These are phyloP conservation scores for Mrakia blollopis DNA, from an alignment of 768 basidiomycete species.

Conservation along the genomic window DNA sequence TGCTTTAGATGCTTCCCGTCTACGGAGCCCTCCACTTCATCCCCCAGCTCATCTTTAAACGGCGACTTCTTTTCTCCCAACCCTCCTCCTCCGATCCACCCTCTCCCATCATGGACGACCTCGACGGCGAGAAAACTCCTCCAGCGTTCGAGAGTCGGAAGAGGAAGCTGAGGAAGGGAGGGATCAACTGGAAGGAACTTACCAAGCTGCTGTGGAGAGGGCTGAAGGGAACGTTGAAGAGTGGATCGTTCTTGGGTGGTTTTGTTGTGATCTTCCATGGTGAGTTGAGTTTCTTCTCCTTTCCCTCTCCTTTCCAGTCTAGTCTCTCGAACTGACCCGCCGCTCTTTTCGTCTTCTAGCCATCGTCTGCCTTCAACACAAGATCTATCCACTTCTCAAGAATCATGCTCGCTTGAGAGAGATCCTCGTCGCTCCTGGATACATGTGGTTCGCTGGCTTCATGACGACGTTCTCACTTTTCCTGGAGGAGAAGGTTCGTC, in stretches of 20 bases:
- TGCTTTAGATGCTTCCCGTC: conserved; percentile 22
- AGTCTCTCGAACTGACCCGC: not conserved
- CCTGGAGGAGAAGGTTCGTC: conserved; percentile 23
- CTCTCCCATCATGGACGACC: not conserved
- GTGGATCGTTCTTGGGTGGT: conserved; percentile 4
- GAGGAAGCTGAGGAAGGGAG: not conserved
- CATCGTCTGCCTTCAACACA: conserved; percentile 22
- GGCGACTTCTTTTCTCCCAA: not conserved
- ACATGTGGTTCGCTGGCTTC: conserved; percentile 28
- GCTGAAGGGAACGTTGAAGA: conserved; percentile 6
- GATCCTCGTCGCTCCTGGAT: not conserved
- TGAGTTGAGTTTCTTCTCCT: not conserved
- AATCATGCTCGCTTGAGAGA: not conserved
- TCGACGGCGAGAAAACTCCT: too few species aligned
- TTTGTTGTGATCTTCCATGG: conserved; percentile 20
- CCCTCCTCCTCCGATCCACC: not conserved
- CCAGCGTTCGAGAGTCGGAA: not conserved
- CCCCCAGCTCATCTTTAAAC: conserved; percentile 27
- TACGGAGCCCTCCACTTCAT: conserved; percentile 28
- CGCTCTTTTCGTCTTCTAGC: not conserved
- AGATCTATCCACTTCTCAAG: not conserved
- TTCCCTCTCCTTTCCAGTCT: not conserved
- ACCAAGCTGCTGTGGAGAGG: conserved; percentile 10
- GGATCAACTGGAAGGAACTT: conserved; percentile 21
- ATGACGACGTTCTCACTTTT: conserved; percentile 20